These are phyloP conservation scores for Didymellaceae sp. DNA, from an alignment of 2,329 filamentous ascomycete genomes.

Conservation along the genomic window DNA sequence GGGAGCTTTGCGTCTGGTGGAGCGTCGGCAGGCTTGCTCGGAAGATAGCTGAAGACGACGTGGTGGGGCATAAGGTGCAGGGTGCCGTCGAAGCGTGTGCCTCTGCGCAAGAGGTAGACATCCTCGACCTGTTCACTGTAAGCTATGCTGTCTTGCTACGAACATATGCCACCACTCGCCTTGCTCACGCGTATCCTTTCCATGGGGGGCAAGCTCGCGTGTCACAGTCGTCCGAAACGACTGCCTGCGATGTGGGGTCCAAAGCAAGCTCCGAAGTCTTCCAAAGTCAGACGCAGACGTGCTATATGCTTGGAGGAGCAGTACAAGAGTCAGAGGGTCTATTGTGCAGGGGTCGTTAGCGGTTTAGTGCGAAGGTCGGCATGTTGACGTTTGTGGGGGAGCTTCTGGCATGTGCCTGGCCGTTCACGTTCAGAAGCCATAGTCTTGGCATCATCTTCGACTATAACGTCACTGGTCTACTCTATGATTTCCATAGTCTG, in stretches of 20 bases:
- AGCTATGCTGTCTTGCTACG: conserved; percentile 5
- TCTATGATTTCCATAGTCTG: too few species aligned
- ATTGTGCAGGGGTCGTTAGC: background rate
- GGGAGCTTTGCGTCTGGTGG: conserved; percentile 49
- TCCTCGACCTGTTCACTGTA: conserved; percentile 61
- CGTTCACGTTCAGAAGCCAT: conserved; percentile 9
- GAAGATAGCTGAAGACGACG: conserved; percentile 67
- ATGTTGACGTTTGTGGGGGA: conserved; percentile 14
- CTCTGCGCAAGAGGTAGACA: conserved; percentile 65
- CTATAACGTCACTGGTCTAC: conserved; percentile 16
- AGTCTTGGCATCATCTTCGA: conserved; percentile 12
- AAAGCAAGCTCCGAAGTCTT: background rate
- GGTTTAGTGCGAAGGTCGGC: background rate
- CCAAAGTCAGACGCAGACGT: background rate
- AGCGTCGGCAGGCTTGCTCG: conserved; percentile 47
- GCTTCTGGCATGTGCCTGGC: conserved; percentile 12
- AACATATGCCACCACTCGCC: conserved; percentile 33
- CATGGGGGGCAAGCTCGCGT: conserved; percentile 34
- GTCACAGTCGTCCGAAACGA: conserved; percentile 13
- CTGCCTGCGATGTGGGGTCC: conserved; percentile 6
- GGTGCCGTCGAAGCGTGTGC: conserved; percentile 63
- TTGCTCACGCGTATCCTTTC: conserved; percentile 57
- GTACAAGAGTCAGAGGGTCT: background rate
- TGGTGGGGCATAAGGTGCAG: conserved; percentile 69
- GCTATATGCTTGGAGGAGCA: background rate